Conservation (phyloP, 306 rosid genomes). For the Macrotyloma uniflorum region DNA sequence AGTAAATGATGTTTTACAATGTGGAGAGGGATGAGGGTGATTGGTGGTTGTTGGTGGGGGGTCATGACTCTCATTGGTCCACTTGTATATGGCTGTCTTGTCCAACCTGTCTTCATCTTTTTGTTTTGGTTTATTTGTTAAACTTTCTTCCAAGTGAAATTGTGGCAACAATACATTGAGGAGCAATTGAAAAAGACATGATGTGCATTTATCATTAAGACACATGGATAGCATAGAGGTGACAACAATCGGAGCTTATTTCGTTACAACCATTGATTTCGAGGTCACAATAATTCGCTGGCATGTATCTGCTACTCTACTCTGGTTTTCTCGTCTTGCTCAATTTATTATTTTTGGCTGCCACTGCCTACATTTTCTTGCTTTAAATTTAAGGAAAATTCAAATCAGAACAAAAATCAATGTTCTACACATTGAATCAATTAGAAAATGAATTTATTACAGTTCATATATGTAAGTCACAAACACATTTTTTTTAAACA, state of each 20-base stretch:
- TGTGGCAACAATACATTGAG: neutral
- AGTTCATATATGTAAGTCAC: too few species aligned
- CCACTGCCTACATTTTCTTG: neutral
- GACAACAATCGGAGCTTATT: neutral
- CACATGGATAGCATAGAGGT: neutral
- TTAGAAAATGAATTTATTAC: too few species aligned
- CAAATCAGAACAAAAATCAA: neutral
- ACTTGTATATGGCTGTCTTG: slow-evolving; percentile 46
- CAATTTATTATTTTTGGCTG: too few species aligned
- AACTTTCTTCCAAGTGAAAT: neutral
- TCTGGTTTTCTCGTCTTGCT: too few species aligned
- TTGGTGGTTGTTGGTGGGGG: slow-evolving; percentile 49
- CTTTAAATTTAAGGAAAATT: neutral
- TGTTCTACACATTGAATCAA: too few species aligned
- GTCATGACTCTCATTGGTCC: slow-evolving; percentile 43
- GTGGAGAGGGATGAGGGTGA: slow-evolving; percentile 25
- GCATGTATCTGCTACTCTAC: neutral
- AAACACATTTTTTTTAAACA: too few species aligned
- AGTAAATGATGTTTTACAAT: too few species aligned
- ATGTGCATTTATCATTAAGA: neutral
- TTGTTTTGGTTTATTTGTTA: neutral
- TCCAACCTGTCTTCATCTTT: slow-evolving; percentile 2
- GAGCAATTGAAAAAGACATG: neutral
- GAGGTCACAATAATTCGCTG: neutral
- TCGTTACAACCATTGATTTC: neutral